Base-by-base conservation (phyloP, 2,329 filamentous ascomycete genomes). In the Trichoderma koningiopsis region DNA sequence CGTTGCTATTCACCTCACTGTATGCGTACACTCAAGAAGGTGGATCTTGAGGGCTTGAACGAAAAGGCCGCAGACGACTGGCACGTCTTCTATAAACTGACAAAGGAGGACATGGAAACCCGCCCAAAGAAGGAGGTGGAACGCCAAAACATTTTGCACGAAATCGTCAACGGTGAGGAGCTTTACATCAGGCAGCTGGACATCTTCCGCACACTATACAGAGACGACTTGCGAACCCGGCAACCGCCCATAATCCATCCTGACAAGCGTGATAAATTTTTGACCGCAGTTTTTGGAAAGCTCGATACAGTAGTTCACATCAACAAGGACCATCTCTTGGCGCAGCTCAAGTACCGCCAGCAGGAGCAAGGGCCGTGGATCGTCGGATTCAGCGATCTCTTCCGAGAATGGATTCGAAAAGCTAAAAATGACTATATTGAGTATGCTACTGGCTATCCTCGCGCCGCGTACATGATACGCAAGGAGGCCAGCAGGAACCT, bases 351-450 rank as follows among this genome's bases (percentile, higher is more conserved):
- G 77, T 99, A 98, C 78, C 89, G 96, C 31, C 96, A 99, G 79
- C 92, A 96, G 76, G 96, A 98, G 77, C 95, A 99, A 81, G 96
- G 96, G 0, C 96, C 96, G 0, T 99, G 94, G 89, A 91, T 99
- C 70, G 85, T 88, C 14, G 96, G 96, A 3, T 97, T 97, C 81
- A 97, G 94, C 77, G 96, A 98, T 76, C 93, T 99, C 61, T 98
- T 99, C 84, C 87, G 96, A 70, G 96, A 99, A 81, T 99, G 96
- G 96, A 97, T 98, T 71, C 89, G 96, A 72, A 98, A 97, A 79
- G 96, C 96, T 37, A 93, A 91, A 79, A 84, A 87, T 2, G 91
- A 93, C 13, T 99, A 98, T 77, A 89, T 97, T 71, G 94, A 97
- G 70, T 99, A 98, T 79, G 95, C 95, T 49, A 90, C 91, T 1